A percentile compares a stretch with the other conserved stretches of the same genome.
Evolutionary conservation across 192 early-diverging fungal species (phyloP).

Genomic region (Rhizophagus sp.): DNA sequence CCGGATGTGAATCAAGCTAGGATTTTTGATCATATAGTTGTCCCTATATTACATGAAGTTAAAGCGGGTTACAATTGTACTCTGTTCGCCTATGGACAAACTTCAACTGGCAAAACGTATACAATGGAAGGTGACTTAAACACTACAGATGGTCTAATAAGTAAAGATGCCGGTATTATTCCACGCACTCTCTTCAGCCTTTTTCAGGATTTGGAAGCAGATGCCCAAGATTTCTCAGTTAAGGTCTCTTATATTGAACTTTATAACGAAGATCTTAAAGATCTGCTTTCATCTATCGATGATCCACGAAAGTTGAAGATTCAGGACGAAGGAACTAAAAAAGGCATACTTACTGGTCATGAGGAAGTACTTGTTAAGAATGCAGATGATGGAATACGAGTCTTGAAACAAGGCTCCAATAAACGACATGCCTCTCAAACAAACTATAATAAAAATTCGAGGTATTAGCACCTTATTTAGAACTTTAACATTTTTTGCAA

Average conservation of each 20-base stretch:
- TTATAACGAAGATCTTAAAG: conserved; percentile 95
- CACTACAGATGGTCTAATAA: conserved; percentile 43
- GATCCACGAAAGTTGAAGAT: conserved; percentile 61
- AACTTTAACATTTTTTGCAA: not conserved
- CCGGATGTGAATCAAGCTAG: conserved; percentile 71
- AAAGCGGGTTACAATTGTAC: conserved; percentile 73
- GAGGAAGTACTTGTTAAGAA: conserved; percentile 77
- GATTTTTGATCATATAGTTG: conserved; percentile 77
- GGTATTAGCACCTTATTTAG: conserved; percentile 35
- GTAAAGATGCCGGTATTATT: conserved; percentile 80
- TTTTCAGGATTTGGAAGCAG: conserved; percentile 72
- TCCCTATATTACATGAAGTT: conserved; percentile 83
- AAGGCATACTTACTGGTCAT: conserved; percentile 77
- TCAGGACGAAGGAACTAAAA: conserved; percentile 68
- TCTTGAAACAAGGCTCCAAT: conserved; percentile 70
- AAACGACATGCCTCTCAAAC: conserved; percentile 84
- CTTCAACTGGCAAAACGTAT: conserved; percentile 93
- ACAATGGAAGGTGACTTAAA: conserved; percentile 94
- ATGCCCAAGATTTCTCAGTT: conserved; percentile 76
- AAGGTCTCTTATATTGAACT: conserved; percentile 88
- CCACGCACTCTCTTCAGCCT: conserved; percentile 81
- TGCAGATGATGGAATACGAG: conserved; percentile 70
- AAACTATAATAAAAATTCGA: conserved; percentile 86
- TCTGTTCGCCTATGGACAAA: conserved; percentile 86
- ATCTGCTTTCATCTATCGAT: conserved; percentile 71